Base-by-base conservation (phyloP, 495 filamentous ascomycete species). In the Penicillium manginii region DNA sequence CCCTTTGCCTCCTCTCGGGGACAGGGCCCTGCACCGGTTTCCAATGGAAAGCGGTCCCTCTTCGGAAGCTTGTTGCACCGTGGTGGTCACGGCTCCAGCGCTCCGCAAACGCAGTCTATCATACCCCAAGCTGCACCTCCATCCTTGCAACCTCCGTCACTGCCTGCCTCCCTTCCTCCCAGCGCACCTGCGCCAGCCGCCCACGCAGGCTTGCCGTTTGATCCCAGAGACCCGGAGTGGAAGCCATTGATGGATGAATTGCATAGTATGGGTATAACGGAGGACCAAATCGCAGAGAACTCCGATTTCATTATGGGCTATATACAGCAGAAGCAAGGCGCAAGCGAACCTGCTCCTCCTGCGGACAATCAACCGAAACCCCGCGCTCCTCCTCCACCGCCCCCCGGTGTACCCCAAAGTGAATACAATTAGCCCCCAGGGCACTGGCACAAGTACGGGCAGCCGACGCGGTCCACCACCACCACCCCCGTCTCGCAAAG, bases 301-400 rank as follows among this genome's bases (percentile, higher is more conserved):
- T 88, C 92, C 40, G 93, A 96, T 52, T 98, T 97, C 63, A 98
- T 98, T 72, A 91, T 93, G 72, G 81, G 86, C 17, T 98, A 94
- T 66, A 88, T 97, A 62, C 88, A 88, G 61, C 83, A 94, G 70
- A 86, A 91, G 64, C 90, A 93, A 70, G 82, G 43, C 43, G 19
- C 82, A 29, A 80, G 80, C 50, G 64, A 74, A 75, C 61, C 74
- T 47, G 70, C 74, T 62, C 54, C 69, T 29, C 50, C 73, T 15
- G 40, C 45, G 43, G 66, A 72, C 32, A 69, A 80, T 15, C 70
- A 84, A 42, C 78, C 77, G 40, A 81, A 74, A 65, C 73, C 72
- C 49, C 84, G 79, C 65, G 83, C 80, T 37, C 77, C 80, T 54
- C 81, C 83, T 12, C 83, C 89, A 14, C 81, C 80, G 15, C 83